Evolutionary conservation across 2,329 filamentous ascomycete species (phyloP).

Genomic region (Penicillium sp.): DNA sequence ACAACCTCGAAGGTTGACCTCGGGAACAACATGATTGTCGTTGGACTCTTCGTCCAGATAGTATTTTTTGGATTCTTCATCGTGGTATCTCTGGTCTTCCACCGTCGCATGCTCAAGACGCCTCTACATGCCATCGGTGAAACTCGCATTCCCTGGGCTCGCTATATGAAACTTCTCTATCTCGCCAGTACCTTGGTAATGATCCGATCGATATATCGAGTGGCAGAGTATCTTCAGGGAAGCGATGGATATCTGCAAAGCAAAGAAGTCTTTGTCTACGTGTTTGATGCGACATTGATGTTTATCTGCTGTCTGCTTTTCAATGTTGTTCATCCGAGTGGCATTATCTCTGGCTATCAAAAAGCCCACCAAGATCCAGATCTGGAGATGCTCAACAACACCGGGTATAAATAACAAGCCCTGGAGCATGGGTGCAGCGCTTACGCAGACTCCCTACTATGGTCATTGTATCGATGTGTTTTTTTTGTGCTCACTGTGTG

Average conservation of each 20-base stretch:
- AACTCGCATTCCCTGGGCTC: constrained; percentile 9
- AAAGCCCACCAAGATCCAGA: constrained; percentile 1
- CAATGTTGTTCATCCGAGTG: constrained; percentile 17
- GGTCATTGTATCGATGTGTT: too few relatives aligned
- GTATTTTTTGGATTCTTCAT: constrained; percentile 26
- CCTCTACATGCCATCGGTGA: constrained; percentile 3
- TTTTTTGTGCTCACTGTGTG: too few relatives aligned
- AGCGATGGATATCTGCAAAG: constrained; percentile 16
- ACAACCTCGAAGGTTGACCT: constrained; percentile 10
- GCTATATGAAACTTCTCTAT: constrained; percentile 19
- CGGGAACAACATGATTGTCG: constrained; percentile 24
- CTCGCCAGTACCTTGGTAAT: constrained; percentile 14
- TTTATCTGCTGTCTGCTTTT: constrained; percentile 15
- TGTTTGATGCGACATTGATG: constrained; percentile 20
- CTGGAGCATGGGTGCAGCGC: too few relatives aligned
- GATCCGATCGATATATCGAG: constrained; percentile 19
- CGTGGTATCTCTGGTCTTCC: constrained; percentile 17
- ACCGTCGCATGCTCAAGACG: constrained; percentile 16
- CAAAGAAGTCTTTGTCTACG: constrained; percentile 16
- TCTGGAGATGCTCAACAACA: constrained; percentile 14
- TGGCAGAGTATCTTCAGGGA: constrained; percentile 20
- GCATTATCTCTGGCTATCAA: constrained; percentile 1
- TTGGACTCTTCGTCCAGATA: constrained; percentile 22
- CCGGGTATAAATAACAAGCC: not conserved
- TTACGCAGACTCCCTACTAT: too few relatives aligned